Conservation (phyloP, 2,329 filamentous ascomycete species). For the Verticillium isaacii region DNA sequence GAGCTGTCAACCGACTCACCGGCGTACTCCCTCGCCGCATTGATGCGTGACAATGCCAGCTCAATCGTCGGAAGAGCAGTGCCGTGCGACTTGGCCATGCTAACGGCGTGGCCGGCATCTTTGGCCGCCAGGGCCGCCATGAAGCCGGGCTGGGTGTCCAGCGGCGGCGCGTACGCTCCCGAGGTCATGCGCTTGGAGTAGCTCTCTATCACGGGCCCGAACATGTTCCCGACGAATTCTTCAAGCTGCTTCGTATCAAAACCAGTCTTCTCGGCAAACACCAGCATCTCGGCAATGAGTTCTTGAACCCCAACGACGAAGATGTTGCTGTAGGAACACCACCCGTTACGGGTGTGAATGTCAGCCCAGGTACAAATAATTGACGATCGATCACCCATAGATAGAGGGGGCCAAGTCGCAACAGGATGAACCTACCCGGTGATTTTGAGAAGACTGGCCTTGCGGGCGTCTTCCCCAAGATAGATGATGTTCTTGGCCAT, state of each 20-base stretch:
- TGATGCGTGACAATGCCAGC: conserved; percentile 6
- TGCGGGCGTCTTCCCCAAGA: conserved; percentile 33
- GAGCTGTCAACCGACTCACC: conserved; percentile 9
- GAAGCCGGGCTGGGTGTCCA: conserved; percentile 7
- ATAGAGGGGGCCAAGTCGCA: too few relatives aligned
- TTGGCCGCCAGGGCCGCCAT: conserved; percentile 7
- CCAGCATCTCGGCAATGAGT: conserved; percentile 22
- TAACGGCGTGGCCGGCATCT: conserved; percentile 8
- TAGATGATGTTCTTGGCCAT: conserved; percentile 33
- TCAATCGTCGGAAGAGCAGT: conserved; percentile 7
- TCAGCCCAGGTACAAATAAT: too few relatives aligned
- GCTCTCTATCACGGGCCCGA: conserved; percentile 19
- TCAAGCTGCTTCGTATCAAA: conserved; percentile 19
- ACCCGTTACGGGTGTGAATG: background rate
- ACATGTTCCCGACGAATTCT: conserved; percentile 21
- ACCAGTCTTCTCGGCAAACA: conserved; percentile 23
- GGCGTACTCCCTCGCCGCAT: conserved; percentile 5
- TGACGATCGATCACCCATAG: too few relatives aligned
- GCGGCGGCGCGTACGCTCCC: conserved; percentile 19
- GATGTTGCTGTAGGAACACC: conserved; percentile 25
- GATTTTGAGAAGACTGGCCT: conserved; percentile 35
- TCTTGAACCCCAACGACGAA: conserved; percentile 18
- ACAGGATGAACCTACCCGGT: conserved; percentile 22
- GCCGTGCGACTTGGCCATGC: conserved; percentile 5
- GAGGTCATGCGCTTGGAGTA: conserved; percentile 22